Base-by-base conservation (phyloP, 192 early-diverging fungal genomes). In the Coemansia sp. region DNA sequence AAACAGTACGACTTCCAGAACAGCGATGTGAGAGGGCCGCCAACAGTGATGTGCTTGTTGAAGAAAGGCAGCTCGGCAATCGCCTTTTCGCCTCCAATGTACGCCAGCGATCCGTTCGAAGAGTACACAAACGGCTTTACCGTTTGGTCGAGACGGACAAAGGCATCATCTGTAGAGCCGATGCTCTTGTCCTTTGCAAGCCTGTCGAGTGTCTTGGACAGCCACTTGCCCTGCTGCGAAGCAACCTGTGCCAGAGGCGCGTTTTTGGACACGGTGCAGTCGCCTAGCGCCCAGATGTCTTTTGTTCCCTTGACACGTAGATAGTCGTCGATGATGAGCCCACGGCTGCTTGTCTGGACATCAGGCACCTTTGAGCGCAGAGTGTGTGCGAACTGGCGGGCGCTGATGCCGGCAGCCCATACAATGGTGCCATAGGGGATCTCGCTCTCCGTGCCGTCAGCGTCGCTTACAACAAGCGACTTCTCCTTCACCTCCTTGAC, bases 181-280 rank as follows among this genome's bases (percentile, higher is more conserved):
- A 20, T 14, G n/a, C 54, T 43, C 42, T 55, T 42, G 57, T 71
- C 76, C 41, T 75, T 76, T 45, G 84, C 86, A 65, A 95, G 69
- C 25, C 68, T 69, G 68, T 90, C 88, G 76, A 98, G 89, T 7
- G 88, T 78, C 22, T 84, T 71, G 38, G 93, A 88, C 51, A 98
- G 85, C 84, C 95, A 98, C 49, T 84, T 85, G 32, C 94, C 94
- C 74, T 98, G 94, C 66, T 94, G 88, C 37, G 87, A 85, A 7
- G 96, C 96, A 22, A 98, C 88, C 77, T 98, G 96, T 7, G 93
- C 93, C 10, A 94, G 83, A 53, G 87, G 86, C 25, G 90, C 81
- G 56, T 89, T 89, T 72, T 92, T 83, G 63, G 94, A 90, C 0
- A 89, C 88, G 5, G 93, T 93, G 75, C 95, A 98, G 75, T 98